A percentile compares a stretch with the other conserved stretches of the same genome.
phyloP scores from a whole-genome alignment of 768 basidiomycete species.

The Astraeus odoratus region DNA sequence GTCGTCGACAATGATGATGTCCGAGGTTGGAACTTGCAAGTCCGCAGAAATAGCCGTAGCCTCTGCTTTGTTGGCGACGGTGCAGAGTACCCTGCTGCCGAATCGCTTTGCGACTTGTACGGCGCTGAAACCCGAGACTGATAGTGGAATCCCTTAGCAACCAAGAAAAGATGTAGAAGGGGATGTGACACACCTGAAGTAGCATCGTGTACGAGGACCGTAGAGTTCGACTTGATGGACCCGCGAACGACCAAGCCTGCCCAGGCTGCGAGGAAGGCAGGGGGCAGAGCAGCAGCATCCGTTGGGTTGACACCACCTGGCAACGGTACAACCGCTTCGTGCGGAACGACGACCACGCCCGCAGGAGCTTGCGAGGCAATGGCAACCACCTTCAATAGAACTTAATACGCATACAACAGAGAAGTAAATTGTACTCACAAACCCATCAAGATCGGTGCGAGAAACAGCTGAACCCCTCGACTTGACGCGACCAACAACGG shows the following conservation, averaged over 20 bases:
- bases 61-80: constrained; percentile 14
- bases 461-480: constrained; percentile 10
- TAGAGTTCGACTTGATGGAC: constrained; percentile 15
- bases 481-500: constrained; percentile 14
- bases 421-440: constrained; percentile 3
- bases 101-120: constrained; percentile 21
- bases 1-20: constrained; percentile 10
- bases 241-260: constrained; percentile 18
- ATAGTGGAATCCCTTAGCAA: neutral
- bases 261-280: constrained; percentile 21
- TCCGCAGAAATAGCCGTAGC: constrained; percentile 9
- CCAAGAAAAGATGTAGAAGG: neutral
- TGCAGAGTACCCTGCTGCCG: constrained; percentile 14
- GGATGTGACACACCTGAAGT: constrained; percentile 14
- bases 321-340: constrained; percentile 8
- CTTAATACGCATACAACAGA: neutral
- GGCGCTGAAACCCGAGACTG: constrained; percentile 20
- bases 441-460: constrained; percentile 3
- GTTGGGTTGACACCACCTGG: constrained; percentile 8
- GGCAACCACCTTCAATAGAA: constrained; percentile 11
- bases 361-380: constrained; percentile 10
- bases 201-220: constrained; percentile 21
- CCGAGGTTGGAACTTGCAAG: constrained; percentile 7
- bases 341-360: constrained; percentile 1
- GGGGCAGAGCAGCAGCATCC: constrained; percentile 18